Base-by-base conservation (phyloP, 169 alveolate species). In the Babesia sp. region DNA sequence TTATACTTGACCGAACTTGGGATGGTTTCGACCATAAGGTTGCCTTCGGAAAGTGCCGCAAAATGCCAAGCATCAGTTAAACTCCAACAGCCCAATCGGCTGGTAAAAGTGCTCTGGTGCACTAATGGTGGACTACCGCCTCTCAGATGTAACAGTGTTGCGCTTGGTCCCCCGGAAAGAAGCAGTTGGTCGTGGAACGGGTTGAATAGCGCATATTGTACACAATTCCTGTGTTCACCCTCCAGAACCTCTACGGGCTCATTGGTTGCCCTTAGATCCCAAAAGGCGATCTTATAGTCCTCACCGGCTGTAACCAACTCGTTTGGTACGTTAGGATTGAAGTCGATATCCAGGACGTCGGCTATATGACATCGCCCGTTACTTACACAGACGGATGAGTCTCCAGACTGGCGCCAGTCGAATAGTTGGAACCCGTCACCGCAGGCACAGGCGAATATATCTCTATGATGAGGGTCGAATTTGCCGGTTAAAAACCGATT, bases 141-240 rank as follows among this genome's bases (percentile, higher is more conserved):
- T 58, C 90, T 67, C 72, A 85, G 90, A 71, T 88, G 86, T 44
- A 85, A 79, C 29, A 91, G 91, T 37, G 88, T 78, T 45, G 94
- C 82, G 50, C 92, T 90, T 14, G 96, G 85, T 58, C 96, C 89
- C 11, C 95, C 93, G 16, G 97, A 90, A 34, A 96, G 85, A 22
- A 96, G 63, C 44, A 96, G 89, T 74, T 96, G 95, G 74, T 95
- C 98, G 76, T 96, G 97, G 72, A 80, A 94, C 50, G 90, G 66
- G 82, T 96, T 96, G 79, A 84, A 91, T 51, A 80, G 72, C 3
- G 90, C 87, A 60, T 87, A 85, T 59, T 91, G 83, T 16, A 96
- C 74, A 96, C 97, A 94, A 76, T 94, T 96, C 14, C 93, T 83
- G 79, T 93, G 96, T 79, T 76, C 86, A 70, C 55, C 83, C 79